phyloP scores from a whole-genome alignment of 257 asterid genomes.

The Solanum habrochaites region DNA sequence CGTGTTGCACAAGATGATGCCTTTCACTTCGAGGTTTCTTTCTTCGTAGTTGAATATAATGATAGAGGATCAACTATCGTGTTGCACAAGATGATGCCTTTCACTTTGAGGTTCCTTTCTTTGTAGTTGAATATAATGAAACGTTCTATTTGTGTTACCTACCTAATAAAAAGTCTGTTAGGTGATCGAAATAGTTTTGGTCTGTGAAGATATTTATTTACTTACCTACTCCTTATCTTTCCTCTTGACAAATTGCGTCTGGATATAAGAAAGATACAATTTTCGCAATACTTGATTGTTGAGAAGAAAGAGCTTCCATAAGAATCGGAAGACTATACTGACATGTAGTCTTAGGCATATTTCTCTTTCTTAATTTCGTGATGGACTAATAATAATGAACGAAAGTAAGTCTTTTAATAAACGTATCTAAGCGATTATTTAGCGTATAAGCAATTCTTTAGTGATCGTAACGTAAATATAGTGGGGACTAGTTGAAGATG shows the following conservation, averaged over 20 bases:
- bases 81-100: background rate
- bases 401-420: background rate
- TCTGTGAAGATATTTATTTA: background rate
- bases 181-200: background rate
- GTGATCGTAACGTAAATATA: background rate
- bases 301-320: background rate
- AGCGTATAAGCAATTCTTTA: background rate
- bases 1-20: background rate
- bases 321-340: background rate
- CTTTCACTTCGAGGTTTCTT: background rate
- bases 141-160: fast-evolving
- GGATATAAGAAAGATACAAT: background rate
- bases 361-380: background rate
- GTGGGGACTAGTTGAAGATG: background rate
- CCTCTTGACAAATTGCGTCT: background rate
- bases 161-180: background rate
- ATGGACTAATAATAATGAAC: background rate
- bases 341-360: background rate
- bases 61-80: background rate
- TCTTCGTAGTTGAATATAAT: background rate
- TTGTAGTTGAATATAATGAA: background rate
- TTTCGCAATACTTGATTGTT: background rate
- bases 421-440: background rate
- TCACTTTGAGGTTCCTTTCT: background rate
- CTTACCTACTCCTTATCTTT: background rate